Conservation (phyloP, 306 rosid genomes). For the Elaeagnus macrophylla region DNA sequence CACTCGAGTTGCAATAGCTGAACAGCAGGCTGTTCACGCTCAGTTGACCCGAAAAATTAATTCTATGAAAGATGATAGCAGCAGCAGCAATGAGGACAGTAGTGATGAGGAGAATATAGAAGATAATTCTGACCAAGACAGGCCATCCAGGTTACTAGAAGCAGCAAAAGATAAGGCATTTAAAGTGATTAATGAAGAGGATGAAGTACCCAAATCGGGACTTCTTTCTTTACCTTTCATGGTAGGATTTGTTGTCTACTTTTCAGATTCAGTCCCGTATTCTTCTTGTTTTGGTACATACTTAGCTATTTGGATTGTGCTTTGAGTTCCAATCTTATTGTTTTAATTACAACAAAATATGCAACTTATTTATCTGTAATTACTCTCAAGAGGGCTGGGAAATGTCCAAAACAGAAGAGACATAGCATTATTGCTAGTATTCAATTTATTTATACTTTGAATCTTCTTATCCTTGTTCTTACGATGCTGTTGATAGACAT, state of each 20-base stretch:
- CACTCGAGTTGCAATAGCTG: conserved; percentile 76
- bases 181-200: conserved; percentile 52
- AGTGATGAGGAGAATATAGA: conserved; percentile 54
- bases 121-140: conserved; percentile 36
- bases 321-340: no score
- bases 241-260: conserved; percentile 37
- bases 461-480: background rate
- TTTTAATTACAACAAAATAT: no score
- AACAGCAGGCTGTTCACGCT: conserved; percentile 55
- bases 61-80: conserved; percentile 56
- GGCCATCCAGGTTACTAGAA: conserved; percentile 45
- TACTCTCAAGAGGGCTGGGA: no score
- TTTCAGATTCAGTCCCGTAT: conserved; percentile 10
- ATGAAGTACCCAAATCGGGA: conserved; percentile 72
- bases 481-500: background rate
- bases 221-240: conserved; percentile 79
- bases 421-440: no score
- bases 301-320: background rate
- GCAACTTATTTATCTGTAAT: no score
- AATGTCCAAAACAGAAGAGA: no score
- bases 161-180: conserved; percentile 71
- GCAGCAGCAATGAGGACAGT: conserved; percentile 55
- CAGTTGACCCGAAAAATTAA: conserved; percentile 73
- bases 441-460: no score
- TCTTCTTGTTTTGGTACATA: no score